phyloP scores from a whole-genome alignment of 2,329 filamentous ascomycete genomes.

The Cladosporium sp. region DNA sequence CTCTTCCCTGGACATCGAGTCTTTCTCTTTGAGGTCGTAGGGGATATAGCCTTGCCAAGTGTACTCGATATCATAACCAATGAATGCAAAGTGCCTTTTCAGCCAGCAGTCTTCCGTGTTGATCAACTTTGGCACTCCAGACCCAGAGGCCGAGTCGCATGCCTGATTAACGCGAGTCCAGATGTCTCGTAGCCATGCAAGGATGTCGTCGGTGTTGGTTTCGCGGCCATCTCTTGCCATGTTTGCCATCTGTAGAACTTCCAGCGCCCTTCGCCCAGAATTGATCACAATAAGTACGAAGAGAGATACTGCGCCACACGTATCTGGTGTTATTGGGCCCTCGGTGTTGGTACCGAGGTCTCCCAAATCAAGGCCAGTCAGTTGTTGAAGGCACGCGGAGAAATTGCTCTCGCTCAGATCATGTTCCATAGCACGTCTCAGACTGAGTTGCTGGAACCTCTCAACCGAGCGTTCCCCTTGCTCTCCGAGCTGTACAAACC shows the following conservation, averaged over 20 bases:
- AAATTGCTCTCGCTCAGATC: background rate
- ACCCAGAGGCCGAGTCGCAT: background rate
- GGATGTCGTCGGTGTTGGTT: background rate
- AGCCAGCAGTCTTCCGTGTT: background rate
- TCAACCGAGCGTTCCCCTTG: background rate
- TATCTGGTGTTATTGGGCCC: background rate
- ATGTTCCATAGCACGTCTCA: background rate
- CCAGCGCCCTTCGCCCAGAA: background rate
- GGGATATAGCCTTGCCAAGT: background rate
- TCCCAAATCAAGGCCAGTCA: no score
- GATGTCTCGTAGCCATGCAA: background rate
- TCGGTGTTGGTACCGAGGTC: no score
- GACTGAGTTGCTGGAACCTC: background rate
- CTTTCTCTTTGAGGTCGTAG: background rate
- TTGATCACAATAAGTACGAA: background rate
- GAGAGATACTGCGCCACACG: background rate
- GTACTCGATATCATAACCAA: background rate
- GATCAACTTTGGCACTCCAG: background rate
- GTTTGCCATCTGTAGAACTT: background rate
- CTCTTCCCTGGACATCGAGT: background rate
- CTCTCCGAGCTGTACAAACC: background rate
- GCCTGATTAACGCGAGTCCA: background rate
- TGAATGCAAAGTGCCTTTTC: background rate
- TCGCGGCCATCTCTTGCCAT: background rate
- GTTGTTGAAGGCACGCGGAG: no score